Conservation (phyloP, 306 rosid species). For the Cyclanthera cordifolia region DNA sequence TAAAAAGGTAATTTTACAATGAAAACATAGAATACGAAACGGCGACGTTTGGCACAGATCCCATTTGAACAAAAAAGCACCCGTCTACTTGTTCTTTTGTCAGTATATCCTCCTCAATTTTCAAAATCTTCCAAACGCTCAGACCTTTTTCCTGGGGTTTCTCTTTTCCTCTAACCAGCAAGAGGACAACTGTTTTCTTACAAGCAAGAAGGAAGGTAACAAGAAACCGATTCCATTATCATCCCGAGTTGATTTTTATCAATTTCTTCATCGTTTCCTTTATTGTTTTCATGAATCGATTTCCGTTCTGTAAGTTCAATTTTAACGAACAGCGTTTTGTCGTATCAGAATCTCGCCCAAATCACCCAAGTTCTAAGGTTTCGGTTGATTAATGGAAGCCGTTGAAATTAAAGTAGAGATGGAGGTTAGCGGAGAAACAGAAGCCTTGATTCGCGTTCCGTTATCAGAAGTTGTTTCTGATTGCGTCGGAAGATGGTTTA, state of each 20-base stretch:
- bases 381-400: slow-evolving; percentile 13
- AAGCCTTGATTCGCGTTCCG: slow-evolving; percentile 34
- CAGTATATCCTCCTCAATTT: slow-evolving; percentile 6
- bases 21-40: not conserved
- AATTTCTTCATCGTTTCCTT: not conserved
- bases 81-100: not conserved
- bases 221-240: not conserved
- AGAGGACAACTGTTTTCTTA: not conserved
- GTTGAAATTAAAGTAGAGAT: slow-evolving; percentile 20
- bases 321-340: not conserved
- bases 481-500: slow-evolving; percentile 89
- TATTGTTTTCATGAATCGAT: not conserved
- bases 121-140: slow-evolving; percentile 10
- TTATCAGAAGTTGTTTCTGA: slow-evolving; percentile 74
- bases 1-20: too few relatives aligned
- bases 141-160: not conserved
- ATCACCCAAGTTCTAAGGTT: slow-evolving; percentile 11
- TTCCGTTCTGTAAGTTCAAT: not conserved
- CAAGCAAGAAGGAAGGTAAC: slow-evolving; percentile 3
- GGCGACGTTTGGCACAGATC: not conserved
- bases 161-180: not conserved
- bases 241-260: not conserved
- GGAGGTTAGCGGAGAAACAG: slow-evolving; percentile 46
- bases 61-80: not conserved
- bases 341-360: not conserved